phyloP scores from a whole-genome alignment of 2,329 filamentous ascomycete genomes.

The Dactylellina haptotyla region DNA sequence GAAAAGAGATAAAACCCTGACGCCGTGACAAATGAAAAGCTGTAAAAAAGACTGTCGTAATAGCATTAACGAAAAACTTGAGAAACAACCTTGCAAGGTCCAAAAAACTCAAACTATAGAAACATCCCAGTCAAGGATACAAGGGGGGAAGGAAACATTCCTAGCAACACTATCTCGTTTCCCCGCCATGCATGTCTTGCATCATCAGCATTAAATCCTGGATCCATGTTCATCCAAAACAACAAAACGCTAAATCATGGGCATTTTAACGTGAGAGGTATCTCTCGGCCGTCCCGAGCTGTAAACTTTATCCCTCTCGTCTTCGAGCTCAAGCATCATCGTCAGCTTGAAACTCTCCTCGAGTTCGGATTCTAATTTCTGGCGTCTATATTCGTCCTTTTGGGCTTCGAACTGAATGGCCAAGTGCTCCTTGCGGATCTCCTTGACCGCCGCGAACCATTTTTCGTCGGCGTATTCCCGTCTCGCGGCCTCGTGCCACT shows the following conservation, averaged over 20 bases:
- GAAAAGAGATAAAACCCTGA: slow-evolving; percentile 9
- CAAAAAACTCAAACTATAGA: slow-evolving; percentile 14
- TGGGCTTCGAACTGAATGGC: slow-evolving; percentile 52
- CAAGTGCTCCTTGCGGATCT: slow-evolving; percentile 49
- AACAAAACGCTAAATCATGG: slow-evolving; percentile 36
- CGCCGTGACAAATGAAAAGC: not conserved
- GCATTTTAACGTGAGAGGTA: slow-evolving; percentile 31
- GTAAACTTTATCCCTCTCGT: slow-evolving; percentile 51
- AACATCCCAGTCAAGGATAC: slow-evolving; percentile 23
- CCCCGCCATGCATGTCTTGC: slow-evolving; percentile 6
- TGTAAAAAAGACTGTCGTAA: slow-evolving; percentile 7
- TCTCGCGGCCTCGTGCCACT: slow-evolving; percentile 44
- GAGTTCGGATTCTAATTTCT: slow-evolving; percentile 46
- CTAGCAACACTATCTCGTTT: slow-evolving; percentile 13
- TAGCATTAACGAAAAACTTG: slow-evolving; percentile 1
- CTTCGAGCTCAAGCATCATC: slow-evolving; percentile 52
- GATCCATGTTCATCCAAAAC: slow-evolving; percentile 39
- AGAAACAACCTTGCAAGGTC: slow-evolving; percentile 5
- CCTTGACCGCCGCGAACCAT: slow-evolving; percentile 48
- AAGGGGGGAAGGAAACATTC: slow-evolving; percentile 19
- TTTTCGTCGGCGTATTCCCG: slow-evolving; percentile 49
- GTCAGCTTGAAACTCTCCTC: slow-evolving; percentile 50
- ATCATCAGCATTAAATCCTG: slow-evolving; percentile 36
- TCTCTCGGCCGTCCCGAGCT: slow-evolving; percentile 45
- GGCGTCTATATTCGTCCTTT: slow-evolving; percentile 43